phyloP scores from a whole-genome alignment of 208 protist genomes.

The Strigomonas culicis region DNA sequence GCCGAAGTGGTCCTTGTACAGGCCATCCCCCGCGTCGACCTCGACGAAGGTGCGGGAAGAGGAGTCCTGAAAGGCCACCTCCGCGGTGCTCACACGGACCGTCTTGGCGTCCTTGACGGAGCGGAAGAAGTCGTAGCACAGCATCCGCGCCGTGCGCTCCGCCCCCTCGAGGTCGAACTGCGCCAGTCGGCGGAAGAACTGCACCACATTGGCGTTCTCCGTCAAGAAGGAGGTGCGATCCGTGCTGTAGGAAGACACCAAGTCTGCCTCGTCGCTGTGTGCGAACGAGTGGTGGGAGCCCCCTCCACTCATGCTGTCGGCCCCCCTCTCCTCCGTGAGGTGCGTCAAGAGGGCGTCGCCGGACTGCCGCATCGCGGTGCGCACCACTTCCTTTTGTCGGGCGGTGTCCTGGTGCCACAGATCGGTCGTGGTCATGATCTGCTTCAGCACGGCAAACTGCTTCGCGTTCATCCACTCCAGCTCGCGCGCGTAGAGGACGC shows the following conservation, averaged over 20 bases:
- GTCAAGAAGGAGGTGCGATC: neutral
- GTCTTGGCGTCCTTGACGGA: conserved; percentile 26
- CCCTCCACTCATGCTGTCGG: conserved; percentile 9
- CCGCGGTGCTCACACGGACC: neutral
- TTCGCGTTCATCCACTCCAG: conserved; percentile 30
- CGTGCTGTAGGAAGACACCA: neutral
- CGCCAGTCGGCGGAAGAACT: conserved; percentile 32
- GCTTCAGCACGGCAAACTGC: conserved; percentile 34
- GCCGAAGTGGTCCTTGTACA: neutral
- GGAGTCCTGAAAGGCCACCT: neutral
- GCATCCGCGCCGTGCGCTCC: conserved; percentile 15
- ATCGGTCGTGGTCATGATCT: conserved; percentile 18
- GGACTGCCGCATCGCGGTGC: conserved; percentile 7
- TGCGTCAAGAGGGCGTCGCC: conserved; percentile 23
- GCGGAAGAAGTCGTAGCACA: conserved; percentile 31
- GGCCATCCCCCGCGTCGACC: neutral
- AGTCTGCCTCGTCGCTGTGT: conserved; percentile 5
- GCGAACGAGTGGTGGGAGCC: conserved; percentile 12
- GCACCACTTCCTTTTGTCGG: neutral
- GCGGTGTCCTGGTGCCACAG: neutral
- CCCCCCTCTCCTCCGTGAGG: conserved; percentile 8
- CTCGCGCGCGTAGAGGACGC: conserved; percentile 25
- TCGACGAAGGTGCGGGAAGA: neutral
- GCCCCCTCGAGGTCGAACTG: conserved; percentile 28
- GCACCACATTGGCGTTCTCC: conserved; percentile 8